Conservation (phyloP, 257 asterid genomes). For the Forsythia suspensa region DNA sequence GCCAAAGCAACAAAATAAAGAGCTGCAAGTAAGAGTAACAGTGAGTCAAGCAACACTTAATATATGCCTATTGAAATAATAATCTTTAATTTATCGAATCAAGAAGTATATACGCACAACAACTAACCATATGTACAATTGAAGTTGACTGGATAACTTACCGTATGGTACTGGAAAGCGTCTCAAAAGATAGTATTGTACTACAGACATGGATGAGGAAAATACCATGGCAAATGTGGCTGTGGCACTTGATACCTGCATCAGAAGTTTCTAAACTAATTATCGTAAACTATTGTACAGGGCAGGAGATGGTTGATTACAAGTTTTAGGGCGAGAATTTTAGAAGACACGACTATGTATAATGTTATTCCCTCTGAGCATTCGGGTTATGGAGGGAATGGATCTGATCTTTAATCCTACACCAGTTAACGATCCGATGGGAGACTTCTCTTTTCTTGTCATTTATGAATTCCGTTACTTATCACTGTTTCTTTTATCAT, state of each 20-base stretch:
- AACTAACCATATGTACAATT: not conserved
- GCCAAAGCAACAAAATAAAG: slow-evolving; percentile 54
- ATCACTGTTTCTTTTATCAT: not conserved
- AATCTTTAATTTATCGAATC: not conserved
- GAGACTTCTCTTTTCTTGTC: not conserved
- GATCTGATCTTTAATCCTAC: too few relatives aligned
- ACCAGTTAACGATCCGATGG: not conserved
- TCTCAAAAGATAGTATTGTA: slow-evolving; percentile 53
- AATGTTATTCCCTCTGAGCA: not conserved
- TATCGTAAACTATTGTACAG: not conserved
- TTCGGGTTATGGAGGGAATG: not conserved
- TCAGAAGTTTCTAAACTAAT: slow-evolving; percentile 10
- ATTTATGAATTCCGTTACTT: not conserved
- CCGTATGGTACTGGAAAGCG: slow-evolving; percentile 62
- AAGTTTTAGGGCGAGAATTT: not conserved
- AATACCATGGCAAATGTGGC: slow-evolving; percentile 54
- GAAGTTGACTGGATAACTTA: slow-evolving; percentile 13
- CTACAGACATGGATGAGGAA: slow-evolving; percentile 66
- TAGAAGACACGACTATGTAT: not conserved
- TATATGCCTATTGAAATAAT: not conserved
- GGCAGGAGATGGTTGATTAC: not conserved
- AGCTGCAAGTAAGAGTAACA: slow-evolving; percentile 34
- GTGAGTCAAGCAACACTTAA: not conserved
- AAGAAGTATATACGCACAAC: not conserved
- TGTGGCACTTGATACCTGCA: slow-evolving; percentile 65